These are phyloP conservation scores for Neurospora crassa DNA, from an alignment of 2,329 filamentous ascomycete genomes.

Conservation along the genomic window DNA sequence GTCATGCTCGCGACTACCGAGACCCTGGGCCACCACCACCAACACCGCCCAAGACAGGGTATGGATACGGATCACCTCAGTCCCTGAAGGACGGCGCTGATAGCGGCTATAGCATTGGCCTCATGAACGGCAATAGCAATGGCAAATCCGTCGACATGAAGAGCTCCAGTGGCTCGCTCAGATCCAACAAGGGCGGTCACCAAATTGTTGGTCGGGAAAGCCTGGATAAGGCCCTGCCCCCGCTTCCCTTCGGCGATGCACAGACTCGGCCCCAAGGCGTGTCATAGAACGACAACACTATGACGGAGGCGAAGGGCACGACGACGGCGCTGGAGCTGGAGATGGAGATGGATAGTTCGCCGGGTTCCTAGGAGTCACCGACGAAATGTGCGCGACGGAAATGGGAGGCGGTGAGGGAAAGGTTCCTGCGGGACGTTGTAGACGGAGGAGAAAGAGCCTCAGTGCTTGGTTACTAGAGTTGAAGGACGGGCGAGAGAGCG, in stretches of 20 bases:
- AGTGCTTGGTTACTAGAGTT: background rate
- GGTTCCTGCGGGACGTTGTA: slow-evolving; percentile 8
- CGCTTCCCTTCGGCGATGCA: slow-evolving; percentile 32
- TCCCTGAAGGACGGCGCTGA: slow-evolving; percentile 36
- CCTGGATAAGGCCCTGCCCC: slow-evolving; percentile 51
- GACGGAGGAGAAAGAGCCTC: background rate
- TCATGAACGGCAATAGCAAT: slow-evolving; percentile 18
- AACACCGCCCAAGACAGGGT: slow-evolving; percentile 36
- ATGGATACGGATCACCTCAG: slow-evolving; percentile 18
- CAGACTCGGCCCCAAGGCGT: slow-evolving; percentile 10
- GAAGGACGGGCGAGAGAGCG: background rate
- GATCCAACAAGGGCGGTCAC: slow-evolving; percentile 25
- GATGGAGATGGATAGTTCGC: slow-evolving; percentile 7
- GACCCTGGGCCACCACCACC: slow-evolving; percentile 26
- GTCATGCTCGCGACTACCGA: slow-evolving; percentile 7
- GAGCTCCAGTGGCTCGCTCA: slow-evolving; percentile 21
- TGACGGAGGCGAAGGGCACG: background rate
- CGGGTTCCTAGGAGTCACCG: background rate
- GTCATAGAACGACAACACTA: slow-evolving; percentile 11
- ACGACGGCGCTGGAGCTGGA: background rate
- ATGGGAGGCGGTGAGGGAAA: slow-evolving; percentile 17
- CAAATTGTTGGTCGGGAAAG: slow-evolving; percentile 42
- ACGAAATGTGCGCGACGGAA: background rate
- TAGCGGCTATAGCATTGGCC: slow-evolving; percentile 33
- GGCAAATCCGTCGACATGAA: slow-evolving; percentile 19